Evolutionary conservation across 1,284 basidiomycete genomes (phyloP).

Genomic region (Rhodotorula sp.): DNA sequence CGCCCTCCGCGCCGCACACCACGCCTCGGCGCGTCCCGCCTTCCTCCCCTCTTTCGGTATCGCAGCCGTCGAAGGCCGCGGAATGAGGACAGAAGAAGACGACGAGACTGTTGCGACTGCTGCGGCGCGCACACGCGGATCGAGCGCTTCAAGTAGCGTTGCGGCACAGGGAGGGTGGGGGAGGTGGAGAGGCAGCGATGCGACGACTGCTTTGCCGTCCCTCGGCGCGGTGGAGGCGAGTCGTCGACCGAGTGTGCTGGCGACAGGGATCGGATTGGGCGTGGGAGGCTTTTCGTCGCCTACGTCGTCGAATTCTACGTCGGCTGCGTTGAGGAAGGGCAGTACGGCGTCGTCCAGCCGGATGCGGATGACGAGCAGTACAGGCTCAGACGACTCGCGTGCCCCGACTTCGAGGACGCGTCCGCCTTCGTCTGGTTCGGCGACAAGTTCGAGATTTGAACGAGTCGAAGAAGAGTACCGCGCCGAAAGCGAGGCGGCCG

Average conservation of each 20-base stretch:
- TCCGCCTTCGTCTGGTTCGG: background rate
- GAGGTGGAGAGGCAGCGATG: slow-evolving; percentile 7
- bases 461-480: background rate
- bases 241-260: too few relatives aligned
- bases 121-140: slow-evolving; percentile 17
- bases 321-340: slow-evolving; percentile 1
- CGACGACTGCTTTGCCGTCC: background rate
- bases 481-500: background rate
- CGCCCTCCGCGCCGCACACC: background rate
- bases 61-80: slow-evolving; percentile 18
- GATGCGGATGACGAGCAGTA: background rate
- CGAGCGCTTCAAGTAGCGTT: slow-evolving; percentile 28
- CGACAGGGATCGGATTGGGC: background rate
- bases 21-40: background rate
- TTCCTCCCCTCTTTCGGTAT: slow-evolving; percentile 30
- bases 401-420: too few relatives aligned
- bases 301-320: slow-evolving; percentile 3
- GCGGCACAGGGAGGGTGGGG: background rate
- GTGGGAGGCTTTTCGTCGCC: slow-evolving; percentile 5
- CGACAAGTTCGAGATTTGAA: background rate
- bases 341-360: slow-evolving; percentile 1
- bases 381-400: too few relatives aligned
- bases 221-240: background rate
- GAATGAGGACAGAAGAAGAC: background rate
- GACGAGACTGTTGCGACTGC: background rate